phyloP scores from a whole-genome alignment of 2,329 filamentous ascomycete genomes.

The Botryosphaeria dothidea region DNA sequence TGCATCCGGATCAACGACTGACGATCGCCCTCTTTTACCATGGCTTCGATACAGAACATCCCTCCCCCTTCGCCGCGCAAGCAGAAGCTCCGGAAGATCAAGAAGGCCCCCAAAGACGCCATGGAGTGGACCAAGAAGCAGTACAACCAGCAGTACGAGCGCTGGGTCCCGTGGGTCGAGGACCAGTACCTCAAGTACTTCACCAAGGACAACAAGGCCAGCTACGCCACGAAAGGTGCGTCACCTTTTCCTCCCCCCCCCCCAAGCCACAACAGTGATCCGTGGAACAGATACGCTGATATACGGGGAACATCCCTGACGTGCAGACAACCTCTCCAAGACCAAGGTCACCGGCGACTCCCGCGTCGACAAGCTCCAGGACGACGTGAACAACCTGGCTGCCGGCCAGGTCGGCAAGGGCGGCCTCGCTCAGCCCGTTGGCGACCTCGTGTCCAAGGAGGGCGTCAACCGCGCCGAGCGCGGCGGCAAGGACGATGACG shows the following conservation, averaged over 20 bases:
- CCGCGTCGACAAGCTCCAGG: slow-evolving; percentile 69
- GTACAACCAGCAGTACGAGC: slow-evolving; percentile 73
- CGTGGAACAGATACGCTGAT: background rate
- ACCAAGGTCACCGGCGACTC: slow-evolving; percentile 68
- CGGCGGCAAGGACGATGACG: slow-evolving; percentile 63
- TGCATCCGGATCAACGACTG: background rate
- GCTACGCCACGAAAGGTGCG: slow-evolving; percentile 67
- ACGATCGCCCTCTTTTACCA: background rate
- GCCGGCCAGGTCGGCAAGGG: slow-evolving; percentile 67
- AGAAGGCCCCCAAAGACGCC: background rate
- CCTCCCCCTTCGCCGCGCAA: slow-evolving; percentile 1
- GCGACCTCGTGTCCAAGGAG: slow-evolving; percentile 63
- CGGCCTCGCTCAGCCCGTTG: slow-evolving; percentile 65
- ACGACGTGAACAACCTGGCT: slow-evolving; percentile 64
- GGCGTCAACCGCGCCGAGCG: slow-evolving; percentile 67
- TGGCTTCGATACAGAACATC: slow-evolving; percentile 13
- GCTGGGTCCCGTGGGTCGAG: slow-evolving; percentile 76
- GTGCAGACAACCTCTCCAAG: slow-evolving; percentile 64
- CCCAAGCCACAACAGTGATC: background rate
- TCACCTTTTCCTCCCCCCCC: background rate
- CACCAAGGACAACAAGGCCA: slow-evolving; percentile 75
- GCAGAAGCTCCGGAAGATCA: slow-evolving; percentile 2
- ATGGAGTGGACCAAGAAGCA: slow-evolving; percentile 58
- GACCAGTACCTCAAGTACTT: slow-evolving; percentile 72
- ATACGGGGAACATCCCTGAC: background rate